phyloP scores from a whole-genome alignment of 768 basidiomycete species.

The Gloeostereum incarnatum region DNA sequence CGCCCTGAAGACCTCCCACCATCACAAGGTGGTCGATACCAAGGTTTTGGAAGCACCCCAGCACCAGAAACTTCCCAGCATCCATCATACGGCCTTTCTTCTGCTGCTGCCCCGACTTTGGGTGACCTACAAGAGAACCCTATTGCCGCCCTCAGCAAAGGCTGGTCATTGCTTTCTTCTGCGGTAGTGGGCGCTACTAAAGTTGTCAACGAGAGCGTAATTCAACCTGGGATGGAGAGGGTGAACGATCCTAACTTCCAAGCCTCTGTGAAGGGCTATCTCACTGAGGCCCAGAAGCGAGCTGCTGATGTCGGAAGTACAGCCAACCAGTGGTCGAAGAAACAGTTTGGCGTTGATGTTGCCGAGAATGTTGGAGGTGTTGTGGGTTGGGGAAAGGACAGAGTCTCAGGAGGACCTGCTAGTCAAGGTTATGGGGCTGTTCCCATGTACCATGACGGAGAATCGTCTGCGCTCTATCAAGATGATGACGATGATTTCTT shows the following conservation, averaged over 20 bases:
- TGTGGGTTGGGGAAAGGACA: constrained; percentile 54
- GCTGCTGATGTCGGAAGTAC: constrained; percentile 52
- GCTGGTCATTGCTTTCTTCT: constrained; percentile 92
- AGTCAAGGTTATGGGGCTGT: constrained; percentile 43
- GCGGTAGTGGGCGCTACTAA: constrained; percentile 74
- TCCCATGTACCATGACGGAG: constrained; percentile 34
- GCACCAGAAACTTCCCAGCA: constrained; percentile 40
- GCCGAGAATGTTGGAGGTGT: constrained; percentile 67
- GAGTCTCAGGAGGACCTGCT: constrained; percentile 43
- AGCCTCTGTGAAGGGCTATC: constrained; percentile 63
- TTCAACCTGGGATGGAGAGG: constrained; percentile 82
- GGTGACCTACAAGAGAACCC: constrained; percentile 85
- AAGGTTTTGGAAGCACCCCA: constrained; percentile 88
- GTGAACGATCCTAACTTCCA: constrained; percentile 78
- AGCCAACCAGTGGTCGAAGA: constrained; percentile 73
- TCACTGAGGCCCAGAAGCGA: constrained; percentile 55
- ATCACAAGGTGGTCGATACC: constrained; percentile 88
- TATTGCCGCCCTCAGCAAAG: constrained; percentile 76
- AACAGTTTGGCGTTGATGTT: constrained; percentile 78
- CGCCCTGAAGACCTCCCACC: constrained; percentile 79
- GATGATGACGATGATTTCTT: constrained; percentile 68
- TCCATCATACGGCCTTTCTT: constrained; percentile 68
- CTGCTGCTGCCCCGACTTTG: constrained; percentile 70
- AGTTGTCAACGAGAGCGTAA: constrained; percentile 76
- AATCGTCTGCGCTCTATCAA: constrained; percentile 52